A percentile compares a stretch with the other conserved stretches of the same genome.
These are phyloP conservation scores for Yamadazyma atlantica DNA, from an alignment of 1,139 yeast species.

Conservation along the genomic window DNA sequence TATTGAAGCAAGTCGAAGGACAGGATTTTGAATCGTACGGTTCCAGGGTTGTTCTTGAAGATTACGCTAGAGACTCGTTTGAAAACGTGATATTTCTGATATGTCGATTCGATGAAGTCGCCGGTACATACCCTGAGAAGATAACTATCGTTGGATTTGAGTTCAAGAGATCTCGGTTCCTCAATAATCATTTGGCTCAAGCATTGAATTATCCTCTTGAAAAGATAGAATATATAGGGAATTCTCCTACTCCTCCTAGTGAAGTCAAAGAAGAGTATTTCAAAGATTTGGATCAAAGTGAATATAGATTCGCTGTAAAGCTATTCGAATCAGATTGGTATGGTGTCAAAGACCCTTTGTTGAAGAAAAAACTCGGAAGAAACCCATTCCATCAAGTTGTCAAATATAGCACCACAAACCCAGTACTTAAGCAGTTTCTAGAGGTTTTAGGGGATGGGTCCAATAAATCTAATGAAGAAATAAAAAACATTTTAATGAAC, in stretches of 20 bases:
- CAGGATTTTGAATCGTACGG: background rate
- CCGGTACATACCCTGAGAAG: slow-evolving; percentile 46
- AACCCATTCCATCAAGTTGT: slow-evolving; percentile 60
- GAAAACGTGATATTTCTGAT: slow-evolving; percentile 72
- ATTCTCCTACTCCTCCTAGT: slow-evolving; percentile 53
- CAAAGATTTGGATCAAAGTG: slow-evolving; percentile 44
- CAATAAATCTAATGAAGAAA: slow-evolving; percentile 12
- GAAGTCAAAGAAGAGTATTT: slow-evolving; percentile 32
- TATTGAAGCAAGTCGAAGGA: slow-evolving; percentile 22
- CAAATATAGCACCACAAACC: slow-evolving; percentile 36
- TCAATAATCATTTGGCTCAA: slow-evolving; percentile 49
- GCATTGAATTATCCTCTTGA: slow-evolving; percentile 42
- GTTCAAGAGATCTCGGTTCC: slow-evolving; percentile 64
- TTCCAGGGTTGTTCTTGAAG: slow-evolving; percentile 42
- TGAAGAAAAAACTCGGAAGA: slow-evolving; percentile 47
- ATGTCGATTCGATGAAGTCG: slow-evolving; percentile 52
- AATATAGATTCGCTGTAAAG: slow-evolving; percentile 54
- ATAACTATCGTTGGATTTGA: slow-evolving; percentile 71
- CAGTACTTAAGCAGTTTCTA: slow-evolving; percentile 22
- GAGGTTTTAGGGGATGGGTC: slow-evolving; percentile 12
- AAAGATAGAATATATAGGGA: slow-evolving; percentile 53
- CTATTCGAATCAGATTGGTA: slow-evolving; percentile 61
- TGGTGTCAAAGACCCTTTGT: slow-evolving; percentile 47
- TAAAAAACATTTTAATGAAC: slow-evolving; percentile 10
- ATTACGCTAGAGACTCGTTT: slow-evolving; percentile 77